Evolutionary conservation across 1,284 basidiomycete genomes (phyloP).

Genomic region (Spongispora temasekensis): DNA sequence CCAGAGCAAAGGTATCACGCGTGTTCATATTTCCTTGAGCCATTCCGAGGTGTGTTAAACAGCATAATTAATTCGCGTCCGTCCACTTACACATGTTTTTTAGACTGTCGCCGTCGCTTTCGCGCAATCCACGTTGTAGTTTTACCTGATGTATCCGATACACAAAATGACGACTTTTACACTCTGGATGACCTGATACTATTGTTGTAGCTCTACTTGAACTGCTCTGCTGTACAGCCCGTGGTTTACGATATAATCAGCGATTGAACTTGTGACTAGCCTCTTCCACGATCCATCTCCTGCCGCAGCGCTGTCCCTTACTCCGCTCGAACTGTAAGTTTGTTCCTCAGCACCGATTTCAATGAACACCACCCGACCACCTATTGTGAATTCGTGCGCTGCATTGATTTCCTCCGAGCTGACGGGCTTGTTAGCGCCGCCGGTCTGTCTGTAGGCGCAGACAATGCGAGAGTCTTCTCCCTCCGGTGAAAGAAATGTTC

Average conservation of each 20-base stretch:
- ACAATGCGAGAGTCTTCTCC: conserved; percentile 70
- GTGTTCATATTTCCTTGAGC: conserved; percentile 84
- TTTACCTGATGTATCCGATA: neutral
- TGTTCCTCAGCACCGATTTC: conserved; percentile 60
- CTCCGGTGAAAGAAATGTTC: conserved; percentile 59
- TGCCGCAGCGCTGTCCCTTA: conserved; percentile 53
- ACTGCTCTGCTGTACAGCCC: too few relatives aligned
- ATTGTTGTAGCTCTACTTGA: neutral
- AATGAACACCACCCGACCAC: conserved; percentile 55
- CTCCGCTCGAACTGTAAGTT: conserved; percentile 72
- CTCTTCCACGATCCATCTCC: conserved; percentile 39
- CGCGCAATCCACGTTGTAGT: conserved; percentile 59
- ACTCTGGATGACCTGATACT: too few relatives aligned
- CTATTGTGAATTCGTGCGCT: conserved; percentile 52
- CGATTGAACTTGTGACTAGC: conserved; percentile 46
- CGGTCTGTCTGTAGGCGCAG: conserved; percentile 61
- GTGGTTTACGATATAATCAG: conserved; percentile 51
- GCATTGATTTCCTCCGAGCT: conserved; percentile 37
- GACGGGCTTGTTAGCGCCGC: conserved; percentile 19
- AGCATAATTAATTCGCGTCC: conserved; percentile 4
- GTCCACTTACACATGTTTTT: conserved; percentile 12
- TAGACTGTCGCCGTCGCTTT: conserved; percentile 82
- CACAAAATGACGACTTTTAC: too few relatives aligned
- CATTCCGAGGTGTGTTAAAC: conserved; percentile 77
- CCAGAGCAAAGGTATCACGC: conserved; percentile 70